Evolutionary conservation across 2,329 filamentous ascomycete species (phyloP).

Genomic region (Pseudogymnoascus sp.): DNA sequence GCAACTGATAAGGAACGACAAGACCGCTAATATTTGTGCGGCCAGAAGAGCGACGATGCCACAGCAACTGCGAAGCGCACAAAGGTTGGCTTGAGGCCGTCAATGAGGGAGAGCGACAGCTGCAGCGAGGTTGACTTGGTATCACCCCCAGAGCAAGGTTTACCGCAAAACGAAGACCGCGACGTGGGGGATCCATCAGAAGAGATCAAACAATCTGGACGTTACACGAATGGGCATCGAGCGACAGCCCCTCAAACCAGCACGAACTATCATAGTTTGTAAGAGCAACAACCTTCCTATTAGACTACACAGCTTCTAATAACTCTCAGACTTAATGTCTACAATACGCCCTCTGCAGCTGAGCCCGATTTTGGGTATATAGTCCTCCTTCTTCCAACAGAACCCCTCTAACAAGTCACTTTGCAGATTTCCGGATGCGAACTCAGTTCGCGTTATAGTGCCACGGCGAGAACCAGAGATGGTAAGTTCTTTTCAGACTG

Average conservation of each 20-base stretch:
- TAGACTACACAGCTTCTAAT: not conserved
- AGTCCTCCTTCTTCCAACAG: not conserved
- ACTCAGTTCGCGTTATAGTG: not conserved
- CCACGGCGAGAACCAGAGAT: not conserved
- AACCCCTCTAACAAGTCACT: not conserved
- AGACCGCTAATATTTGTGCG: slow-evolving; percentile 3
- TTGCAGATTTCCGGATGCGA: not conserved
- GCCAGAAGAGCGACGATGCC: not conserved
- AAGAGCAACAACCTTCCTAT: not conserved
- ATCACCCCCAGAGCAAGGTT: too few species aligned
- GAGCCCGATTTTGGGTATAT: slow-evolving; percentile 4
- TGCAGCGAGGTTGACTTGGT: not conserved
- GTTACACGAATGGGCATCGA: not conserved
- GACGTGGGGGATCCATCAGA: not conserved
- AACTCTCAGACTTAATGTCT: not conserved
- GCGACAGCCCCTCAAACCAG: not conserved
- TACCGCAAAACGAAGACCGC: not conserved
- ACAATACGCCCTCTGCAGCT: not conserved
- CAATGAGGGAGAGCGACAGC: not conserved
- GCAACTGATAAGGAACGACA: slow-evolving; percentile 7
- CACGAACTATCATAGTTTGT: not conserved
- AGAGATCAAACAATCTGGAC: not conserved
- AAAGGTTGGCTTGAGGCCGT: not conserved
- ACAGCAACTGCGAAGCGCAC: not conserved
- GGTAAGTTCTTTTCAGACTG: not conserved